Base-by-base conservation (phyloP, 305 asterid genomes). In the Striga hermonthica region DNA sequence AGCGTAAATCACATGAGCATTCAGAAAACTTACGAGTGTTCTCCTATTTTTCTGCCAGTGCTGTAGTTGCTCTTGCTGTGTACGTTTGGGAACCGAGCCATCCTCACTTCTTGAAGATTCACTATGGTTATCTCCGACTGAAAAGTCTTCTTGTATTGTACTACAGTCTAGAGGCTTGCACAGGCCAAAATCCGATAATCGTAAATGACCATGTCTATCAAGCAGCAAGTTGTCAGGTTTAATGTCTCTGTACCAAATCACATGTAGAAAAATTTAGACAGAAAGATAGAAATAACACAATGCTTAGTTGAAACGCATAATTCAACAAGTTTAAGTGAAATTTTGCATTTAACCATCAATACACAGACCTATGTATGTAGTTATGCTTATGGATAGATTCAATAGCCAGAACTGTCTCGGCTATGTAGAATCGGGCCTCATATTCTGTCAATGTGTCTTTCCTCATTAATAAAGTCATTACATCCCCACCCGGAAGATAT, bases 1-100 rank as follows among this genome's bases (percentile, higher is more conserved):
- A 75, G 41, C 4, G 43, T 60, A 36, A 72, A 53, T 12, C 65
- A 70, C 47, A 72, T 58, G 7, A 13, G 31, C 16, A 45, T 15
- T 64, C 57, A 7, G 38, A 6, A 62, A 50, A 79, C 98, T 85
- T 80, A 91, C 98, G 59, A 91, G 98, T 75, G 77, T 91, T 80
- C 98, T 86, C 82, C 96, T 79, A 75, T 91, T 91, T 81, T 88
- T 88, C 83, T 91, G 98, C 98, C 98, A 91, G 80, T 91, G 96
- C 70, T 91, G 95, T 76, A 91, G 71, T 64, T 88, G 90, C 80
- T 91, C 98, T 78, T 88, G 96, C 65, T 91, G 98, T 56, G 96
- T 84, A 62, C 95, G 90, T 79, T 81, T 88, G 28, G 96, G 91
- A 43, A 79, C 90, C 58, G 90, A 68, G 47, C 66, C 75, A 47